Evolutionary conservation across 1,284 basidiomycete genomes (phyloP), one percentile per base, ranked within the genome.

Genomic region (Pascua guehoae): DNA sequence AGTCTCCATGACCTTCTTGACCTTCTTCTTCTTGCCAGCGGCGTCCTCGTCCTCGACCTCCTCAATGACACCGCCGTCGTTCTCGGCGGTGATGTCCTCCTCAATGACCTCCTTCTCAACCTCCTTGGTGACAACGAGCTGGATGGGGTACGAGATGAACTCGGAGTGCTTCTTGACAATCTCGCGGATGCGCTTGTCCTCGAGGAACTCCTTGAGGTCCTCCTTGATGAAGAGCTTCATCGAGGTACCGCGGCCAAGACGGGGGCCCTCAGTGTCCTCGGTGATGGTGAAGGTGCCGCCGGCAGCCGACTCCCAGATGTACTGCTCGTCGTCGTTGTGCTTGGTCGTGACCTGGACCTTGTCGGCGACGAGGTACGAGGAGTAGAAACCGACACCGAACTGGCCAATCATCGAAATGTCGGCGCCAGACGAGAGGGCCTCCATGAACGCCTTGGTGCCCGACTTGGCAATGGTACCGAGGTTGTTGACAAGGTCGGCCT

Each of bases 141-240:
- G 94, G 75, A 98, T 99, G 66, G 95, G 96, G 84, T 98, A 98
- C 49, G 95, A 98, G 82, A 98, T 99, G 84, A 98, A 98, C 82
- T 98, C 95, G 74, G 96, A 98, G 86, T 99, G 96, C 85, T 98
- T 98, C 87, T 98, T 98, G 79, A 99, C 95, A 67, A 96, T 92
- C 71, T 98, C 96, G 83, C 95, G 95, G 85, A 98, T 93, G 79
- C 87, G 87, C 85, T 97, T 97, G 85, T 98, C 96, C 83, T 98
- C 95, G 58, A 98, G 86, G 82, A 98, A 98, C 80, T 98, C 96
- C 66, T 89, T 86, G 81, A 97, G 93, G 79, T 99, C 95, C 78
- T 98, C 96, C 85, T 98, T 98, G 78, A 99, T 83, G 85, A 82
- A 92, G 65, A 99, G 87, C 70, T 91, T 90, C 76, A 98, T 86